phyloP scores from a whole-genome alignment of 1,284 basidiomycete species.

The Leccinum griseonigrum region DNA sequence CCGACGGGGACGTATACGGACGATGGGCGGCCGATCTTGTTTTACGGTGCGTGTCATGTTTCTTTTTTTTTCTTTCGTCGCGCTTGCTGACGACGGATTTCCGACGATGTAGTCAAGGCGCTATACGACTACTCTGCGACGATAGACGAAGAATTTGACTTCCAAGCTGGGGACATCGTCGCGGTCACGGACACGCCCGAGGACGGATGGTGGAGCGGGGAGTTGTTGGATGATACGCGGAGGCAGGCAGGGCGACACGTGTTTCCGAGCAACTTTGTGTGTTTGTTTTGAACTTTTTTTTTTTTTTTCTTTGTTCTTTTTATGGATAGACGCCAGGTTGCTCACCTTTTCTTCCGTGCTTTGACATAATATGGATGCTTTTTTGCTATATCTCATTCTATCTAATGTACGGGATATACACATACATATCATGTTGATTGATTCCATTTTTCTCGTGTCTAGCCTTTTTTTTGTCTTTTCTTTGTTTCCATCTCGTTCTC shows the following conservation, averaged over 20 bases:
- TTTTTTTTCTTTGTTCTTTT: neutral
- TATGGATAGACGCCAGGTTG: neutral
- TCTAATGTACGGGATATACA: neutral
- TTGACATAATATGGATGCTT: neutral
- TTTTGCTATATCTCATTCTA: neutral
- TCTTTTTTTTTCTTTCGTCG: neutral
- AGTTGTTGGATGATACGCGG: conserved; percentile 81
- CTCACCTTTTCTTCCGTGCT: neutral
- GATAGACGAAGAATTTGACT: conserved; percentile 88
- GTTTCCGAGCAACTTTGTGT: conserved; percentile 93
- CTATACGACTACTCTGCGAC: conserved; percentile 89
- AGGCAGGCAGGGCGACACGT: conserved; percentile 77
- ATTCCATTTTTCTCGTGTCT: neutral
- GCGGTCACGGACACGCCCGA: conserved; percentile 90
- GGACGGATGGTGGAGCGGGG: conserved; percentile 93
- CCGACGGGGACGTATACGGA: conserved; percentile 75
- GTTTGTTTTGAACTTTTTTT: conserved; percentile 35
- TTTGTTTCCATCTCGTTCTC: neutral
- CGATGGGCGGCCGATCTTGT: conserved; percentile 74
- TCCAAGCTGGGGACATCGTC: conserved; percentile 89
- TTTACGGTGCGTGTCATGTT: conserved; percentile 63
- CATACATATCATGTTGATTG: neutral
- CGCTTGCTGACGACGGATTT: neutral
- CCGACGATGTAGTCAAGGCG: conserved; percentile 67
- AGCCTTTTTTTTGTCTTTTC: neutral